Conservation (phyloP, 306 rosid genomes). For the Cyamopsis tetragonoloba region DNA sequence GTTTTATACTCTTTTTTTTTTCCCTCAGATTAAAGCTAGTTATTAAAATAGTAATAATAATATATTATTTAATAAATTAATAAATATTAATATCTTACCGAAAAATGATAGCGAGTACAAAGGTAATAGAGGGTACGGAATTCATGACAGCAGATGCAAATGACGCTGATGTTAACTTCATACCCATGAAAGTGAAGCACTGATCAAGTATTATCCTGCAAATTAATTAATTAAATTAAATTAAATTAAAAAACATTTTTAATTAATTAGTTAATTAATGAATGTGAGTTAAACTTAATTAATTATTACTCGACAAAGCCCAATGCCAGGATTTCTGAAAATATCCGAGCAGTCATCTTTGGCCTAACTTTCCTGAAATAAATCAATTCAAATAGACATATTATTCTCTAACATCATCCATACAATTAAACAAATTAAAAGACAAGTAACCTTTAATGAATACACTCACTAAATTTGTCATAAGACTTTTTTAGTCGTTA, state of each 20-base stretch:
- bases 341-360: conserved; percentile 61
- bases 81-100: conserved; percentile 9
- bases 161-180: conserved; percentile 38
- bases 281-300: no score
- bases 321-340: conserved; percentile 51
- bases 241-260: no score
- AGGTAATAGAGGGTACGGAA: conserved; percentile 36
- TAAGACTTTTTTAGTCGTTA: no score
- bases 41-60: no score
- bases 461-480: no score
- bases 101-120: conserved; percentile 32
- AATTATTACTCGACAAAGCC: conserved; percentile 84
- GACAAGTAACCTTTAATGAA: no score
- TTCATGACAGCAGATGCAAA: conserved; percentile 41
- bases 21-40: background rate
- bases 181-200: conserved; percentile 30
- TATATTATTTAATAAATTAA: background rate
- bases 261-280: no score
- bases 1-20: background rate
- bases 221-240: background rate
- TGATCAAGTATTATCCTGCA: conserved; percentile 43
- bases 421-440: background rate
- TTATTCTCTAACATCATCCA: background rate
- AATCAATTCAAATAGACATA: background rate
- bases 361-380: conserved; percentile 72